Percentiles rank a stretch among this genome's conserved stretches.
Conservation (phyloP, 2,329 filamentous ascomycete species). For the Penicillium freii region DNA sequence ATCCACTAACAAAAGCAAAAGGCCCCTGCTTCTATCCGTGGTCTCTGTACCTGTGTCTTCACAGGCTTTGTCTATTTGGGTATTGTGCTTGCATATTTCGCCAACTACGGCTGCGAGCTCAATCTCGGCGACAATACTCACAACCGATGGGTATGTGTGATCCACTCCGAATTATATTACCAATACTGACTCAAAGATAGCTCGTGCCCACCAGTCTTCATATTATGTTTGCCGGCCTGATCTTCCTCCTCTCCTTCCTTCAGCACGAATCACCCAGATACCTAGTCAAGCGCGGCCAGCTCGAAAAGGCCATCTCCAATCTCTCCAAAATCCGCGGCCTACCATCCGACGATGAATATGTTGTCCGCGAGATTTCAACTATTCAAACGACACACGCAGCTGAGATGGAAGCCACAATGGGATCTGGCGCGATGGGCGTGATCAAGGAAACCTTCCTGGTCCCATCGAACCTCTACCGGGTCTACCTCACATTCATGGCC, state of each 20-base stretch:
- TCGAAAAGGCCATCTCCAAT: constrained; percentile 47
- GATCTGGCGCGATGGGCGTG: constrained; percentile 62
- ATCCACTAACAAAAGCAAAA: constrained; percentile 5
- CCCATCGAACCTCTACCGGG: constrained; percentile 67
- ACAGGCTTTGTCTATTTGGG: constrained; percentile 65
- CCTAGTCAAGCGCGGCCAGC: constrained; percentile 63
- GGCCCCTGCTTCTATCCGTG: constrained; percentile 64
- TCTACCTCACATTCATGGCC: constrained; percentile 66
- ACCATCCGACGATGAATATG: constrained; percentile 58
- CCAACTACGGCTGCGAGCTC: constrained; percentile 62
- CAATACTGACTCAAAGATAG: constrained; percentile 19
- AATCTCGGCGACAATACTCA: constrained; percentile 49
- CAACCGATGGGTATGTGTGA: constrained; percentile 51
- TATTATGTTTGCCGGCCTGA: constrained; percentile 72
- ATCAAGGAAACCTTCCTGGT: constrained; percentile 67
- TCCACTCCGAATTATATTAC: neutral
- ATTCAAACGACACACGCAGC: constrained; percentile 67
- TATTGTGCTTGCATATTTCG: constrained; percentile 76
- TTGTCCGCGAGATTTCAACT: constrained; percentile 59
- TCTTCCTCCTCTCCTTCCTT: constrained; percentile 67
- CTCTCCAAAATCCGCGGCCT: constrained; percentile 60
- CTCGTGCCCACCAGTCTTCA: constrained; percentile 69
- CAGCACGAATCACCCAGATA: constrained; percentile 69
- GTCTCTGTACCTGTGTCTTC: constrained; percentile 71
- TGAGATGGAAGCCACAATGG: constrained; percentile 69